Evolutionary conservation across 208 protist genomes (phyloP).

Genomic region (Angomonas deanei): DNA sequence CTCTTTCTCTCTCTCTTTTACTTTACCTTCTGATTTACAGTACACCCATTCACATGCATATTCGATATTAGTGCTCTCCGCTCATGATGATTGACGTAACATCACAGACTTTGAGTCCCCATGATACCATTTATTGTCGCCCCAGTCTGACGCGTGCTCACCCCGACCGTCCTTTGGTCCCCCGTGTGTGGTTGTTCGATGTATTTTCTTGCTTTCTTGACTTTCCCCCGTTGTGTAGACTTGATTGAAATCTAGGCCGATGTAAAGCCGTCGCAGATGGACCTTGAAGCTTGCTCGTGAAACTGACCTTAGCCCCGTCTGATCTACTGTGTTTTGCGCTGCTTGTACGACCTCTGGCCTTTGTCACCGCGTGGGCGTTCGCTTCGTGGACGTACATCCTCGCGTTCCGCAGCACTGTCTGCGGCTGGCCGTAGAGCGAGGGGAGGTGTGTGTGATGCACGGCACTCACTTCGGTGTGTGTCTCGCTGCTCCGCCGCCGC

Average conservation of each 20-base stretch:
- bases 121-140: not conserved
- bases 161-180: not conserved
- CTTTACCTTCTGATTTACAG: not conserved
- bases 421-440: not conserved
- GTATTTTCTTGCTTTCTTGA: not conserved
- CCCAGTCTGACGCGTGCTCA: not conserved
- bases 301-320: not conserved
- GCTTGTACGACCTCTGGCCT: not conserved
- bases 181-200: not conserved
- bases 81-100: conserved; percentile 1
- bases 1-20: conserved; percentile 3
- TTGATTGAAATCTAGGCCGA: not conserved
- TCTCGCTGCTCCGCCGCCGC: not conserved
- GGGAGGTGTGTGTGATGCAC: not conserved
- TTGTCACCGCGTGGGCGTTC: not conserved
- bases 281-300: not conserved
- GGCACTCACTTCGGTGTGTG: not conserved
- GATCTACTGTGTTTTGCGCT: not conserved
- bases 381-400: not conserved
- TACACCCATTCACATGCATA: not conserved
- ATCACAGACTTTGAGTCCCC: not conserved
- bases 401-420: not conserved
- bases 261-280: not conserved
- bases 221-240: not conserved
- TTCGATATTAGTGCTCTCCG: not conserved